Evolutionary conservation across 805 yeast species (phyloP).

Genomic region (Yamadazyma scolyti): DNA sequence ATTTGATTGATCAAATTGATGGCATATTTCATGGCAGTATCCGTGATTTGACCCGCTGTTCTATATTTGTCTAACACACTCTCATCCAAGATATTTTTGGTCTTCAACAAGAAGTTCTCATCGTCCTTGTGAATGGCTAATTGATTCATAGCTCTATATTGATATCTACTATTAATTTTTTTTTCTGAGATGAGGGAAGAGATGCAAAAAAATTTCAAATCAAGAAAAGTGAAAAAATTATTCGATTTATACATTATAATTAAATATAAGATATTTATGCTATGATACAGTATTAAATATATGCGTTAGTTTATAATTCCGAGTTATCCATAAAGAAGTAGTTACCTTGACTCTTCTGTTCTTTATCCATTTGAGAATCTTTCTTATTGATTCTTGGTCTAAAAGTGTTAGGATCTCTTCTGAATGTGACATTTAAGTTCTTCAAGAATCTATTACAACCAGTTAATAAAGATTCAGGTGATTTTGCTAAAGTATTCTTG

Average conservation of each 20-base stretch:
- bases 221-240: too few species aligned
- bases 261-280: constrained; percentile 4
- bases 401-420: constrained; percentile 98
- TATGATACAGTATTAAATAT: constrained; percentile 7
- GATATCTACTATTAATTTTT: background rate
- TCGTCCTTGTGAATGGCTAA: constrained; percentile 73
- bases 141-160: constrained; percentile 32
- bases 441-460: constrained; percentile 97
- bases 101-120: constrained; percentile 65
- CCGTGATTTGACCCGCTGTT: constrained; percentile 84
- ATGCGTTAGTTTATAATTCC: constrained; percentile 24
- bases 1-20: constrained; percentile 65
- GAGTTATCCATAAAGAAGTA: constrained; percentile 88
- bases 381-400: constrained; percentile 98
- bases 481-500: constrained; percentile 73
- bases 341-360: constrained; percentile 89
- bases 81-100: constrained; percentile 64
- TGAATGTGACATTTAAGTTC: constrained; percentile 94
- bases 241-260: constrained; percentile 1
- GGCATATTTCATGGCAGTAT: constrained; percentile 71
- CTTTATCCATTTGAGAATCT: constrained; percentile 98
- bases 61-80: constrained; percentile 75
- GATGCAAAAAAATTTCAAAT: constrained; percentile 2
- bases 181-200: constrained; percentile 4
- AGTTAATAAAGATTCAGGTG: constrained; percentile 90